Conservation (phyloP, 192 early-diverging fungal species). For the Chytriomyces sp. region DNA sequence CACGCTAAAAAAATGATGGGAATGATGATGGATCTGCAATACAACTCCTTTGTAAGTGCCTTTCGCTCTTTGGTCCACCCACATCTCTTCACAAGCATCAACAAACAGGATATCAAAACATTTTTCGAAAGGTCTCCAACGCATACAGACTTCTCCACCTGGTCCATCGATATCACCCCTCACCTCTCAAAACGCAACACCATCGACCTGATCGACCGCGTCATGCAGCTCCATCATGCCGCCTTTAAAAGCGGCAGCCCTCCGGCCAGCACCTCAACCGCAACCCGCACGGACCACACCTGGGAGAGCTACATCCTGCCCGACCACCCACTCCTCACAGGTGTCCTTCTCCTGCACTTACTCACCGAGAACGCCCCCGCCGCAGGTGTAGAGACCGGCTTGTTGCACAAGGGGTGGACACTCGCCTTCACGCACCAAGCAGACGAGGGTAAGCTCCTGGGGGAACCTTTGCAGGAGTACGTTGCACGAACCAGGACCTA, state of each 20-base stretch:
- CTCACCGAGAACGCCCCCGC: background rate
- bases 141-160: conserved; percentile 9
- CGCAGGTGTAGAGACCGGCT: background rate
- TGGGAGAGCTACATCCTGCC: conserved; percentile 22
- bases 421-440: conserved; percentile 26
- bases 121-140: conserved; percentile 7
- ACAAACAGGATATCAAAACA: conserved; percentile 18
- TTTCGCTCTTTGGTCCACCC: background rate
- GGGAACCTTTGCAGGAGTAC: background rate
- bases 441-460: background rate
- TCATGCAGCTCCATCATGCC: conserved; percentile 13
- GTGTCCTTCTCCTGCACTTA: conserved; percentile 14
- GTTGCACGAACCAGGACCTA: conserved; percentile 13
- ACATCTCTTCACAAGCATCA: background rate
- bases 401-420: background rate
- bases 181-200: background rate
- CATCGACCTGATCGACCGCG: background rate
- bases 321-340: conserved; percentile 19
- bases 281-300: background rate
- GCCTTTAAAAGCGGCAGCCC: conserved; percentile 6
- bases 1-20: conserved; percentile 38
- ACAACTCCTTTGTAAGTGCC: conserved; percentile 30
- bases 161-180: conserved; percentile 16
- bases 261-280: conserved; percentile 2
- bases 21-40: conserved; percentile 40